These are phyloP conservation scores for Kwoniella bestiolae DNA, from an alignment of 768 basidiomycete species.

Conservation along the genomic window DNA sequence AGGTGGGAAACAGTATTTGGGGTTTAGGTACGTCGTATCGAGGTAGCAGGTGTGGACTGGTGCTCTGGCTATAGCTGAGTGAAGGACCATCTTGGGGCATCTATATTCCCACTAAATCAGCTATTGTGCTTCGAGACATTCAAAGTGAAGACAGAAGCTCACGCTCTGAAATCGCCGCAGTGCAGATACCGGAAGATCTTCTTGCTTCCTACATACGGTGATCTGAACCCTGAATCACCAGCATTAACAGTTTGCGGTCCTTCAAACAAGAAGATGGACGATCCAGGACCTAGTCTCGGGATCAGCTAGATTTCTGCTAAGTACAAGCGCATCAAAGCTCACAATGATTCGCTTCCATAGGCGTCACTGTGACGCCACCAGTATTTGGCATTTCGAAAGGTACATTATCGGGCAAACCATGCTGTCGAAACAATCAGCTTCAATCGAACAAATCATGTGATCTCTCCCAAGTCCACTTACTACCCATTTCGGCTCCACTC, in stretches of 20 bases:
- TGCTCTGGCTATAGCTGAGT: conserved; percentile 81
- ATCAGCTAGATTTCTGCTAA: background rate
- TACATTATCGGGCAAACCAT: conserved; percentile 78
- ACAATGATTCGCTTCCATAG: conserved; percentile 99
- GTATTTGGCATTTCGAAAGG: conserved; percentile 78
- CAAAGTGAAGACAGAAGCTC: conserved; percentile 9
- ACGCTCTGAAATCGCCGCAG: conserved; percentile 70
- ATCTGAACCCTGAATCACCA: conserved; percentile 78
- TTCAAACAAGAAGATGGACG: conserved; percentile 90
- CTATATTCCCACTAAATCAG: conserved; percentile 58
- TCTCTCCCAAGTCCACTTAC: conserved; percentile 37
- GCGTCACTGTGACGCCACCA: conserved; percentile 81
- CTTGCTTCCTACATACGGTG: conserved; percentile 70
- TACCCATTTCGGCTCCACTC: conserved; percentile 87
- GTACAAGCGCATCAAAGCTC: conserved; percentile 29
- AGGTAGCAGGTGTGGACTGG: conserved; percentile 85
- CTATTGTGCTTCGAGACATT: background rate
- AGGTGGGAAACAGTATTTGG: conserved; percentile 92
- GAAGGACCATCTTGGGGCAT: conserved; percentile 81
- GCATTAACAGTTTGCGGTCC: conserved; percentile 86
- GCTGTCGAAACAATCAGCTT: conserved; percentile 40
- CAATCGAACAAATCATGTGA: background rate
- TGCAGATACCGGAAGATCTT: conserved; percentile 85
- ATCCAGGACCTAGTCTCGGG: conserved; percentile 69
- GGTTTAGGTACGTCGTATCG: conserved; percentile 94